Base-by-base conservation (phyloP, 108 stramenopile genomes). In the Cyclotella baltica region DNA sequence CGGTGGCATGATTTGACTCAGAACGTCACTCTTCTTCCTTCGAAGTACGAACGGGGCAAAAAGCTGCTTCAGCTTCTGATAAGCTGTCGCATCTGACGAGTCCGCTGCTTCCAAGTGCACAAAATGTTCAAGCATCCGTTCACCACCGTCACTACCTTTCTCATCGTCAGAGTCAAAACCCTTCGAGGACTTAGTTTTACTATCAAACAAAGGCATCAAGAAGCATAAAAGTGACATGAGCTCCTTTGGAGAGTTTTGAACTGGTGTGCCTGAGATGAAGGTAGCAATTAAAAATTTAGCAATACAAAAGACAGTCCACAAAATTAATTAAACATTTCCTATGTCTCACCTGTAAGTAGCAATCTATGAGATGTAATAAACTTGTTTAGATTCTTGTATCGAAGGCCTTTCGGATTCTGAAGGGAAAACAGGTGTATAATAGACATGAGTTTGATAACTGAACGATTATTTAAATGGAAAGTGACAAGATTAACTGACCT, bases 11-110 rank as follows among this genome's bases (percentile, higher is more conserved):
- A 90, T 67, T 30, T 95, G 89, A 15, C 84, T 61, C 30, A 93
- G 85, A 4, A 98, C 98, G 50, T 96, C 89, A 51, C 83, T 84
- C 80, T 99, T 99, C 38, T 87, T 84, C 6, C 98, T 90, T 16
- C 98, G 82, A 18, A 99, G 84, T 25, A 97, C 92, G 75, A 99
- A 96, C 9, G 97, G 92, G 25, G 95, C 88, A 85, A 99, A 95
- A 40, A 96, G 67, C 66, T 92, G 89, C 59, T 94, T 92, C 43
- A 96, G 70, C 37, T 93, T 92, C 23, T 62, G 62, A 64, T 95
- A 95, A 13, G 92, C 93, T 19, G 37, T 62, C 25, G 66, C 73
- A 28, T 88, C 81, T 3, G 79, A 71, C 2, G 73, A 80, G 28
- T 59, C 80, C 19, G 37, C 77, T 23, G 70, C 76, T 50, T 91